These are phyloP conservation scores for Candida fluviatilis DNA, from an alignment of 805 yeast species.

Conservation along the genomic window DNA sequence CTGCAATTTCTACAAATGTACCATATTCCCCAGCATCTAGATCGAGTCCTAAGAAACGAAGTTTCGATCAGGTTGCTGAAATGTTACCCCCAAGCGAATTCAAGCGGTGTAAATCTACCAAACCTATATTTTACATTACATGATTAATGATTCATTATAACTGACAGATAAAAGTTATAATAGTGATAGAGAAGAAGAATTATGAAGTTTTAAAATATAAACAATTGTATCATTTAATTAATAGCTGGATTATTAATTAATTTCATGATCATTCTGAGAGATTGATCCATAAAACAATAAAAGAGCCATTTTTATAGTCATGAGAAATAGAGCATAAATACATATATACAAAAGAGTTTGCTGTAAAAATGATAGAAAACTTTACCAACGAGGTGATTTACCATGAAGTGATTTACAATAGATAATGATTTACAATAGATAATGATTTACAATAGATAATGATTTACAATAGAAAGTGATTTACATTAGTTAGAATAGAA, in stretches of 20 bases:
- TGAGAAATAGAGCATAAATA: background rate
- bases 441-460: too few relatives aligned
- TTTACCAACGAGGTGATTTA: too few relatives aligned
- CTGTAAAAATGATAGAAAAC: too few relatives aligned
- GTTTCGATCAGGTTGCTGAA: constrained; percentile 1
- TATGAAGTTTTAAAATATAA: too few relatives aligned
- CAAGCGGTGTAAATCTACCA: constrained; percentile 1
- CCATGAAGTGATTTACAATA: too few relatives aligned
- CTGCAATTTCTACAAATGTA: background rate
- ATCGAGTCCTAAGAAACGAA: constrained; percentile 3
- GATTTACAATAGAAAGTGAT: too few relatives aligned
- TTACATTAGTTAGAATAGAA: too few relatives aligned
- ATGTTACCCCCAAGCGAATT: background rate
- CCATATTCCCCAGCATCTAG: constrained; percentile 4
- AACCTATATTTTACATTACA: background rate
- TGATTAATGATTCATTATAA: background rate
- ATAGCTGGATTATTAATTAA: constrained; percentile 1
- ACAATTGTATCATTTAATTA: background rate
- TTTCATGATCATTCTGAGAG: background rate
- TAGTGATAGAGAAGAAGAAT: too few relatives aligned
- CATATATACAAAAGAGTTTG: too few relatives aligned
- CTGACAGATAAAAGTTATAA: too few relatives aligned
- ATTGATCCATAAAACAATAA: background rate
- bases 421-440: too few relatives aligned
- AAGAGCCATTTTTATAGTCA: background rate